Conservation (phyloP, 306 rosid genomes). For the Notholithocarpus densiflorus region DNA sequence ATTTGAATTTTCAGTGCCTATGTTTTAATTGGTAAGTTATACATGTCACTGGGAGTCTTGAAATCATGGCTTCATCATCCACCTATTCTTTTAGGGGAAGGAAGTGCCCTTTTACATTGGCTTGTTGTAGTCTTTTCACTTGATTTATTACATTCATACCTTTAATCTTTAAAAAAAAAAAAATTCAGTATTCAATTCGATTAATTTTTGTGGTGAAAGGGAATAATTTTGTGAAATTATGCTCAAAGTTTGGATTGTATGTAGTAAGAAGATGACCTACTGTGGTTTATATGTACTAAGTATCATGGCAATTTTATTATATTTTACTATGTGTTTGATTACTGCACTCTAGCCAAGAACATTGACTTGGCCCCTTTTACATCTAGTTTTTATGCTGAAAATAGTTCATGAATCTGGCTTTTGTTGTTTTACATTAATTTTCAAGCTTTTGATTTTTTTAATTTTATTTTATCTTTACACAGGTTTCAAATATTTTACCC, state of each 20-base stretch:
- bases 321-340: neutral
- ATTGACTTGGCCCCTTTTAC: neutral
- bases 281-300: neutral
- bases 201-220: neutral
- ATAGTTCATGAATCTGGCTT: neutral
- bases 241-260: neutral
- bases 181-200: neutral
- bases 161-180: neutral
- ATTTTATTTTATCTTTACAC: neutral
- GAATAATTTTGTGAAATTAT: neutral
- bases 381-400: neutral
- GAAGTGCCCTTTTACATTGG: no score
- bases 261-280: neutral
- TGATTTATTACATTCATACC: no score
- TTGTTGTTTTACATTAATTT: slow-evolving; percentile 6
- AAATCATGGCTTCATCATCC: no score
- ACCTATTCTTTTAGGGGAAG: no score
- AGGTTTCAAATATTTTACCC: slow-evolving; percentile 91
- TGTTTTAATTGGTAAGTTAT: no score
- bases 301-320: neutral
- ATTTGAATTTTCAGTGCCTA: no score
- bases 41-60: no score
- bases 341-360: no score
- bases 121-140: no score
- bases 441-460: neutral